Base-by-base conservation (phyloP, 495 filamentous ascomycete genomes). In the Filosporella fistucella region DNA sequence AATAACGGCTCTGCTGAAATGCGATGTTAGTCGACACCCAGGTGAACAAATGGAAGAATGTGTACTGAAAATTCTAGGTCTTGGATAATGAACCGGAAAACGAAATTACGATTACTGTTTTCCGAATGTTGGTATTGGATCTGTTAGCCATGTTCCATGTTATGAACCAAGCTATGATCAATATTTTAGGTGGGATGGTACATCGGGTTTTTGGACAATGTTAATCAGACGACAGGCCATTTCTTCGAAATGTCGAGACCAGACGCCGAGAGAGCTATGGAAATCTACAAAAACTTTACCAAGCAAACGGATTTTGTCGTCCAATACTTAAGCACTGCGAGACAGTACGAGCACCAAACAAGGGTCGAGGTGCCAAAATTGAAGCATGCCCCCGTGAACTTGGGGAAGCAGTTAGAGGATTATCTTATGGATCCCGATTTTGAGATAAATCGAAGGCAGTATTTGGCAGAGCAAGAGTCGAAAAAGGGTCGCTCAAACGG, bases 211-310 rank as follows among this genome's bases (percentile, higher is more conserved):
- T 6, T n/a, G 40, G 43, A 60, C 65, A 25, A 9, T 20, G 20
- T 36, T 49, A 22, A 56, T 20, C 3, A 6, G 28, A 33, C 18
- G 3, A 9, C 45, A 96, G 91, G 95, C 54, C 91, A 94, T 61
- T 99, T 95, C 63, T 97, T 99, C 55, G 93, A 99, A 67, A 91
- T 99, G 88, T 96, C 94, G 42, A 85, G 84, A 45, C 78, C 84
- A 28, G 94, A 99, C 66, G 94, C 94, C 40, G 86, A 95, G 63
- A 80, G 91, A 34, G 94, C 93, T 29, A 75, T 99, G 59, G 75
- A 81, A 40, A 95, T 99, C 16, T 99, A 99, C 65, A 89, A 89
- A 59, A 86, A 78, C 2, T 99, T 99, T 64, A 85, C 88, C 21
- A 86, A 78, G 58, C 94, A 96, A 61, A 99, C 93, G 11, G 89